Conservation (phyloP, 2,329 filamentous ascomycete species). For the Hypoxylon sp. region DNA sequence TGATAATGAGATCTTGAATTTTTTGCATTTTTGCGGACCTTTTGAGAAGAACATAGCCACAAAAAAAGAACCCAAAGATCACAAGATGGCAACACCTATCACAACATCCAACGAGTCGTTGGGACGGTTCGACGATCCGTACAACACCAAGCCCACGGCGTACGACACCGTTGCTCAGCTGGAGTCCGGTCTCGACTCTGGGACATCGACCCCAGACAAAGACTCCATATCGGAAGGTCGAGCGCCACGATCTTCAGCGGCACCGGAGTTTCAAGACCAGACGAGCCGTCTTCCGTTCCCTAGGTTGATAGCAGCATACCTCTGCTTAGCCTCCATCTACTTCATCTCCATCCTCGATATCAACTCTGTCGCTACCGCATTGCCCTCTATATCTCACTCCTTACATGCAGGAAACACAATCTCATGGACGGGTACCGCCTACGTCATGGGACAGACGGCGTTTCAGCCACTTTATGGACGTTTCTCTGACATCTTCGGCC, state of each 20-base stretch:
- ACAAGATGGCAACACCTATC: too few relatives aligned
- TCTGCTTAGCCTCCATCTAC: slow-evolving; percentile 32
- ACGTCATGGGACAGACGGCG: slow-evolving; percentile 46
- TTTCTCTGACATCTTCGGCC: slow-evolving; percentile 57
- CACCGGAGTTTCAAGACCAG: slow-evolving; percentile 23
- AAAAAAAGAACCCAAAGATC: too few relatives aligned
- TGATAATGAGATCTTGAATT: too few relatives aligned
- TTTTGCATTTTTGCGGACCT: too few relatives aligned
- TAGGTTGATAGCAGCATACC: slow-evolving; percentile 29
- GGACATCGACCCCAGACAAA: neutral
- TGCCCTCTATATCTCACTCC: slow-evolving; percentile 36
- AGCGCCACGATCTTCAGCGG: neutral
- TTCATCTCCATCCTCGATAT: slow-evolving; percentile 29
- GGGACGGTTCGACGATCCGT: too few relatives aligned
- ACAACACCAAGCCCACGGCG: too few relatives aligned
- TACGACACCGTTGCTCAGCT: too few relatives aligned
- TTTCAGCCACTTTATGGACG: slow-evolving; percentile 58
- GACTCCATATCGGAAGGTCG: neutral
- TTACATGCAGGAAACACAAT: slow-evolving; percentile 34
- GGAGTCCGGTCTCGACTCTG: too few relatives aligned
- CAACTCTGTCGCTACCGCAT: slow-evolving; percentile 36
- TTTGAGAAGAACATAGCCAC: too few relatives aligned
- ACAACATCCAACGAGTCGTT: too few relatives aligned
- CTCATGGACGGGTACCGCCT: slow-evolving; percentile 36
- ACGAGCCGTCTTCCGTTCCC: slow-evolving; percentile 30